Percentiles rank a stretch among this genome's conserved stretches.
phyloP scores from a whole-genome alignment of 352 stramenopile genomes.

The Pilasporangium apinafurcum region DNA sequence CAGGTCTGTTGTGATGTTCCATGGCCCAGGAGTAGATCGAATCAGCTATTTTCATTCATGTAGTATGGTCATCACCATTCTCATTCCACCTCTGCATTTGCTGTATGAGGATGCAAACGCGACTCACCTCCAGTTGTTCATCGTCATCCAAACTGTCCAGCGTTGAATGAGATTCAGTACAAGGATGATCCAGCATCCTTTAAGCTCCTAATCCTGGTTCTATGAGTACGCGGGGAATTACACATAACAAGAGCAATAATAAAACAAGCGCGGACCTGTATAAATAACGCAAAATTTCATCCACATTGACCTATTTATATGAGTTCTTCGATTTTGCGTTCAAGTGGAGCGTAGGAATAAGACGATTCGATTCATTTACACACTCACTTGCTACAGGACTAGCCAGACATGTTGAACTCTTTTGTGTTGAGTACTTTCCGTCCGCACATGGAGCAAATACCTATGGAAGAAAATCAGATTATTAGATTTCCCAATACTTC shows the following conservation, averaged over 20 bases:
- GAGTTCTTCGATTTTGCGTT: too few species aligned
- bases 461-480: too few species aligned
- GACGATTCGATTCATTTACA: too few species aligned
- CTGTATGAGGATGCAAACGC: too few species aligned
- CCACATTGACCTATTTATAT: too few species aligned
- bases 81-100: neutral
- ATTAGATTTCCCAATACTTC: neutral
- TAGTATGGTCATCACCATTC: too few species aligned
- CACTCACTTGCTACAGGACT: too few species aligned
- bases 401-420: constrained; percentile 69
- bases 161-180: neutral
- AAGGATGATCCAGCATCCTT: neutral
- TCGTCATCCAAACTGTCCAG: constrained; percentile 1
- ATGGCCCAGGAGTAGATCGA: constrained; percentile 3
- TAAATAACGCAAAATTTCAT: too few species aligned
- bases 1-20: neutral
- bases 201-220: neutral
- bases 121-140: constrained; percentile 3
- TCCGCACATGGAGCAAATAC: constrained; percentile 69
- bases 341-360: too few species aligned
- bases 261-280: too few species aligned
- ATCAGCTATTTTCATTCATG: too few species aligned
- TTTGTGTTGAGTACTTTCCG: constrained; percentile 56
- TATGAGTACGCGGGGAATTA: neutral
- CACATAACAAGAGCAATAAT: too few species aligned